Base-by-base conservation (phyloP, 176 grass and related monocot species). In the Thinopyrum elongatum region DNA sequence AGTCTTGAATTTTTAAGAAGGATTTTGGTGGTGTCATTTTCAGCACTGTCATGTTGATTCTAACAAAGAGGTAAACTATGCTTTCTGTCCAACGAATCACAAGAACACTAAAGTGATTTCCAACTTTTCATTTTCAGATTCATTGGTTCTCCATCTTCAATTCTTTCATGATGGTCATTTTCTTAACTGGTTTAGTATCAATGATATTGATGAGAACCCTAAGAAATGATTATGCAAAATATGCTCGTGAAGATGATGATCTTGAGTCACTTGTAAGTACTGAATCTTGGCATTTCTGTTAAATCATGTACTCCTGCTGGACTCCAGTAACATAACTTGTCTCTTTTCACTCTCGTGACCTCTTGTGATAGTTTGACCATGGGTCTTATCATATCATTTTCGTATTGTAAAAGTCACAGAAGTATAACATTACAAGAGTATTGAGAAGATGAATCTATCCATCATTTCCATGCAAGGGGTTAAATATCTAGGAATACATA, bases 111-210 rank as follows among this genome's bases (percentile, higher is more conserved):
- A 87, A 42, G 58, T 53, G 33, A 65, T 28, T 29, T 91, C 14
- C 47, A 63, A 31, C 27, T 55, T 91, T 36, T 57, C 47, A 70
- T 91, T 14, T 85, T 71, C 90, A 99, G 97, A 99, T 99, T 82
- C 97, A 99, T 67, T 99, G 97, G 97, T 99, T 99, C 76, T 99
- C 97, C 36, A 96, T 99, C 79, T 99, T 99, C 90, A 99, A 99
- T 93, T 99, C 97, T 46, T 99, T 99, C 69, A 99, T 99, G 97
- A 99, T 99, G 97, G 97, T 99, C 92, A 99, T 99, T 77, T 99
- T 99, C 80, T 91, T 99, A 26, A 99, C 97, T 29, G 97, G 97
- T 74, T 84, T 99, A 41, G 97, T 99, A 57, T 99, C 97, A 82
- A 99, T 99, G 97, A 99, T 99, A 86, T 86, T 99, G 85, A 94